These are phyloP conservation scores for Amanita rimosa DNA, from an alignment of 768 basidiomycete genomes.

Conservation along the genomic window DNA sequence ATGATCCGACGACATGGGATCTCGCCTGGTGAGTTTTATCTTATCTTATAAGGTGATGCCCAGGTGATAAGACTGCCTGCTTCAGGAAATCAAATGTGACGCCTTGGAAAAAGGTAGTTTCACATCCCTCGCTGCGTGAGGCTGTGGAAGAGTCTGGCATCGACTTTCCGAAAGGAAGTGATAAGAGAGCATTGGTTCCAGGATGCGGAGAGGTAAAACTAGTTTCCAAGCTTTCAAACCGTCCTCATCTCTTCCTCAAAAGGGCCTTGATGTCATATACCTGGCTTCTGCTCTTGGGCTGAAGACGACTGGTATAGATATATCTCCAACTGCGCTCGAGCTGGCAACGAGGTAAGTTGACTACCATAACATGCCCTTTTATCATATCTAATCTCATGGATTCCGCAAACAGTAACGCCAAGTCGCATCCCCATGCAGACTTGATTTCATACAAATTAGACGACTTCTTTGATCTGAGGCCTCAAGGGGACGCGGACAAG, in stretches of 20 bases:
- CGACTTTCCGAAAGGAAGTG: constrained; percentile 1
- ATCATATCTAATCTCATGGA: not conserved
- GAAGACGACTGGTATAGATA: constrained; percentile 45
- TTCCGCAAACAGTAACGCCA: constrained; percentile 1
- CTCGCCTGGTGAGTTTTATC: not conserved
- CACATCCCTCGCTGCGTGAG: not conserved
- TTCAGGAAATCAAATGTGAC: not conserved
- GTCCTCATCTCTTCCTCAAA: not conserved
- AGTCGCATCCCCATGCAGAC: constrained; percentile 8
- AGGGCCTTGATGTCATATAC: constrained; percentile 55
- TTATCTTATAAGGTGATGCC: no score
- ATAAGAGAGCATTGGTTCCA: not conserved
- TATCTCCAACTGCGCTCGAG: constrained; percentile 41
- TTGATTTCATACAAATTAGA: constrained; percentile 26
- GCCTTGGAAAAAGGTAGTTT: not conserved
- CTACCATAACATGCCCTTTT: no score
- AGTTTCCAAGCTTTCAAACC: no score
- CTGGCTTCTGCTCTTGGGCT: constrained; percentile 38
- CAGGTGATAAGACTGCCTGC: no score
- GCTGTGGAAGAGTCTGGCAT: not conserved
- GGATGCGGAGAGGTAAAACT: constrained; percentile 1
- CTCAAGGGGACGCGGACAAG: constrained; percentile 13
- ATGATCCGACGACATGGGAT: not conserved
- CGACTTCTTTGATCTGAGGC: constrained; percentile 44
- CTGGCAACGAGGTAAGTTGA: constrained; percentile 29